Conservation (phyloP, 1,284 basidiomycete genomes). For the Apiotrichum domesticum region DNA sequence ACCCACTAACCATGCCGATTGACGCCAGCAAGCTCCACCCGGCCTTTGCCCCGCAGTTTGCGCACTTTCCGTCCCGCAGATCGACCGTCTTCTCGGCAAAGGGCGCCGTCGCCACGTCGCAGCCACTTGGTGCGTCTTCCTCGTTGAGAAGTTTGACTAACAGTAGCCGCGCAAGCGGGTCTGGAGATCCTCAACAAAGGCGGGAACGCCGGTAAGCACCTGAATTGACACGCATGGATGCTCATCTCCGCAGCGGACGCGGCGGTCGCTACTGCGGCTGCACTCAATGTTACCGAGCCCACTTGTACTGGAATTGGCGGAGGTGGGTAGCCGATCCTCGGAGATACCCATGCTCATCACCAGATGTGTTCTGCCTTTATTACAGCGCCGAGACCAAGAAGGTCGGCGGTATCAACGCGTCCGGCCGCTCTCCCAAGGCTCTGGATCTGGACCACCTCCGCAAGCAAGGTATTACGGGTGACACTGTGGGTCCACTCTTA, state of each 20-base stretch:
- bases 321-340: constrained; percentile 7
- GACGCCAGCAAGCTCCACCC: constrained; percentile 39
- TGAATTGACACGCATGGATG: not conserved
- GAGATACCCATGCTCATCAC: not conserved
- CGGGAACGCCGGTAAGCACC: constrained; percentile 63
- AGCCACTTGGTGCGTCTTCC: constrained; percentile 58
- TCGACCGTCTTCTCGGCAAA: constrained; percentile 59
- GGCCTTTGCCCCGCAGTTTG: constrained; percentile 35
- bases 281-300: constrained; percentile 76
- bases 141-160: constrained; percentile 6
- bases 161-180: constrained; percentile 64
- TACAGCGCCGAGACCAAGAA: constrained; percentile 73
- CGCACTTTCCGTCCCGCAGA: constrained; percentile 31
- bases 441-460: constrained; percentile 69
- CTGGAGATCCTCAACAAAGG: constrained; percentile 76
- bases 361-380: constrained; percentile 85
- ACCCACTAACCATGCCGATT: constrained; percentile 27
- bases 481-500: constrained; percentile 31
- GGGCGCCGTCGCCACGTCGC: constrained; percentile 75
- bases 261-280: constrained; percentile 74
- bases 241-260: constrained; percentile 54
- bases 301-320: constrained; percentile 51
- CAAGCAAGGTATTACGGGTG: constrained; percentile 61
- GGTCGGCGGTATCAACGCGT: constrained; percentile 57
- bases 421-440: constrained; percentile 72